phyloP scores from a whole-genome alignment of 2,329 filamentous ascomycete species.

The Beauveria varroae region DNA sequence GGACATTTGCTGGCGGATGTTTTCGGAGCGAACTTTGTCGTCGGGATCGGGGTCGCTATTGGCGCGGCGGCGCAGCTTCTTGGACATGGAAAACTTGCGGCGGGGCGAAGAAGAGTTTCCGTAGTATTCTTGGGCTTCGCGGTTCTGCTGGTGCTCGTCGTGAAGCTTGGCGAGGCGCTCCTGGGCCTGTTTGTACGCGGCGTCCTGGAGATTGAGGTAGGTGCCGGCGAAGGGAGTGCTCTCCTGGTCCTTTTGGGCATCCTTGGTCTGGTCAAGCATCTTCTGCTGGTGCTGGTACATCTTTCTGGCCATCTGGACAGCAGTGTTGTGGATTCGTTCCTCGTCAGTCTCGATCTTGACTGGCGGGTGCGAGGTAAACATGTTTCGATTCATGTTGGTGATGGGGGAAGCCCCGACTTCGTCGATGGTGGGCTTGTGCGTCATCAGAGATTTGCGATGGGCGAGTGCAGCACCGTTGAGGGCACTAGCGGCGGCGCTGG shows the following conservation, averaged over 20 bases:
- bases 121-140: conserved; percentile 70
- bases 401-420: conserved; percentile 60
- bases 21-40: conserved; percentile 61
- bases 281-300: conserved; percentile 71
- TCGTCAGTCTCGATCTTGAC: conserved; percentile 68
- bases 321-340: conserved; percentile 71
- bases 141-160: conserved; percentile 55
- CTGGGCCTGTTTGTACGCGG: conserved; percentile 77
- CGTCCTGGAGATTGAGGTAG: conserved; percentile 67
- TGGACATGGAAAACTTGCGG: conserved; percentile 42
- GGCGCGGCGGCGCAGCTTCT: conserved; percentile 53
- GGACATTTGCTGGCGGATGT: conserved; percentile 73
- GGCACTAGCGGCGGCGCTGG: conserved; percentile 58
- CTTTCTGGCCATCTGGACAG: conserved; percentile 80
- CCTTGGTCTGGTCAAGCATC: conserved; percentile 44
- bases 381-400: conserved; percentile 61
- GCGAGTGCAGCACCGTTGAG: conserved; percentile 66
- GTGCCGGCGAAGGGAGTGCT: conserved; percentile 41
- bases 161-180: conserved; percentile 77
- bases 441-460: conserved; percentile 42
- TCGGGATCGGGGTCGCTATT: conserved; percentile 53
- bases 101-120: conserved; percentile 40
- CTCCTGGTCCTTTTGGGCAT: conserved; percentile 26
- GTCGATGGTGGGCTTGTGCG: conserved; percentile 37
- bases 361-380: conserved; percentile 72